Conservation (phyloP, 495 filamentous ascomycete genomes). For the Tuber magnatum region DNA sequence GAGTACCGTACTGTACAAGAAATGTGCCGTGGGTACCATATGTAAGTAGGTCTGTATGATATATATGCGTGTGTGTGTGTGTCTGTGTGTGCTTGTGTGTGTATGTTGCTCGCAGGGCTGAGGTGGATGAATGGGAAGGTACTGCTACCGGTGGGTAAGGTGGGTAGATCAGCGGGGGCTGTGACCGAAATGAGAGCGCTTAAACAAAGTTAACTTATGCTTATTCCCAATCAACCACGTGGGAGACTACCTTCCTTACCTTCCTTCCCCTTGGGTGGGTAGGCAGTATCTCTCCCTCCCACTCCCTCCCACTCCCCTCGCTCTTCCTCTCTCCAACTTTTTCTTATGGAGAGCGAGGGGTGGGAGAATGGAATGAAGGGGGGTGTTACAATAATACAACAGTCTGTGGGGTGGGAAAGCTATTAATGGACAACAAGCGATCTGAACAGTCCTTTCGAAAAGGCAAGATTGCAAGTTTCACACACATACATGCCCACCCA, state of each 20-base stretch:
- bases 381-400: not conserved
- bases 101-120: not conserved
- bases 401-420: not conserved
- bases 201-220: not conserved
- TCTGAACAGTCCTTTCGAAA: not conserved
- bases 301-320: not conserved
- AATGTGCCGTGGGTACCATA: not conserved
- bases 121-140: not conserved
- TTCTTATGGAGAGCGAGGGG: not conserved
- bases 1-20: not conserved
- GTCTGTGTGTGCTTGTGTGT: no score
- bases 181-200: not conserved
- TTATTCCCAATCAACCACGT: conserved; percentile 1
- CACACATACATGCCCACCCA: not conserved
- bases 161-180: not conserved
- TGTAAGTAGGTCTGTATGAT: not conserved
- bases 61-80: not conserved
- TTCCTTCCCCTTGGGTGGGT: not conserved
- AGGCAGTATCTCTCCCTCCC: not conserved
- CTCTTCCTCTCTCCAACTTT: not conserved
- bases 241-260: not conserved
- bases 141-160: not conserved
- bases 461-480: not conserved
- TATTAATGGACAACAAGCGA: not conserved
- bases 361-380: not conserved